Base-by-base conservation (phyloP, 176 grass and related monocot genomes). In the Ananas comosus region DNA sequence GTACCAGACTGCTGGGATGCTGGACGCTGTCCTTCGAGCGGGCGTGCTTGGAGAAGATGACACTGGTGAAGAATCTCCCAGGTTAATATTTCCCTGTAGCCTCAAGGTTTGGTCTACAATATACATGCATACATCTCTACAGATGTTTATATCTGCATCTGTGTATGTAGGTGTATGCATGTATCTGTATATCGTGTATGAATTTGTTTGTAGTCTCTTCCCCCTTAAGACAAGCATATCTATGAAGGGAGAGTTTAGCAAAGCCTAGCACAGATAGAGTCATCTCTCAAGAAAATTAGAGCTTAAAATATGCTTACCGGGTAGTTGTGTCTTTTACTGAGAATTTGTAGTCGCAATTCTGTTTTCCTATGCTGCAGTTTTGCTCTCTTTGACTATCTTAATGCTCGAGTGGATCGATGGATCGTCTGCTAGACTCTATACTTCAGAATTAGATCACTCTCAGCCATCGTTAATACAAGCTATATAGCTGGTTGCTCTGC, bases 1-100 rank as follows among this genome's bases (percentile, higher is more conserved):
- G 85, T 91, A 99, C 78, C 94, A 93, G 76, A 99, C 87, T 19
- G 82, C 84, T 80, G 87, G 87, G 52, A 99, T 99, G 94, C 51
- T 99, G 64, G 89, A 99, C 76, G 90, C 84, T 21, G 78, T 93
- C 21, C 86, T 99, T 74, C 74, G 94, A 53, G 84, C 80, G n/a
- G 94, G 89, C 23, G 84, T 90, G 78, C 84, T 90, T 61, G 94
- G 94, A 72, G 94, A 99, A 58, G 94, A 90, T 64, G 89, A 99
- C 17, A 90, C 77, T 42, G 94, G 72, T 64, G 94, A 99, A 88
- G 87, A 93, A 53, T 85, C 70, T 27, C 89, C 94, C 22, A 90
- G 51, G 94, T 99, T 83, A 73, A 53, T 52, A 18, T 71, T 64
- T 53, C 27, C 56, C 16, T 61, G 56, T 3, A 22, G 17, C 56